Evolutionary conservation across 2,329 filamentous ascomycete genomes (phyloP).

Genomic region (Aureobasidium subglaciale): DNA sequence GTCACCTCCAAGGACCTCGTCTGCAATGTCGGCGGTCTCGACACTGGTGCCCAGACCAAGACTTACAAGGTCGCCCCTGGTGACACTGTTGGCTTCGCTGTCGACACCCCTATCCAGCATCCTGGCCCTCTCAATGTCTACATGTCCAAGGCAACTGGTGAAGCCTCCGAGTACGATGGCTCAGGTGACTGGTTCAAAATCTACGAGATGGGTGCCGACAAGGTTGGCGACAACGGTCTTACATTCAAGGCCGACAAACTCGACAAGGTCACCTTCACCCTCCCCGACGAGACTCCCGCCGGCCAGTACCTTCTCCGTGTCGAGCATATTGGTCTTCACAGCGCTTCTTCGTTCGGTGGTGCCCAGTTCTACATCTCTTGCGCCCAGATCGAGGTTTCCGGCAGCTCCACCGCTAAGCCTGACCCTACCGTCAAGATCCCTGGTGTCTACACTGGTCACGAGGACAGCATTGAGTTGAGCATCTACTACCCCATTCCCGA

Average conservation of each 20-base stretch:
- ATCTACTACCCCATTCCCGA: constrained; percentile 23
- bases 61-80: constrained; percentile 13
- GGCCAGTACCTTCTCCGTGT: constrained; percentile 51
- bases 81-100: constrained; percentile 19
- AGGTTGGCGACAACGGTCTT: constrained; percentile 44
- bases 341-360: constrained; percentile 40
- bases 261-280: constrained; percentile 27
- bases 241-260: constrained; percentile 35
- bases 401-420: constrained; percentile 9
- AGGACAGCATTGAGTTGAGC: constrained; percentile 19
- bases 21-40: constrained; percentile 30
- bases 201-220: constrained; percentile 17
- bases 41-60: constrained; percentile 24
- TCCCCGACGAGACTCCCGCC: constrained; percentile 46
- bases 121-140: constrained; percentile 22
- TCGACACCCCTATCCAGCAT: constrained; percentile 21
- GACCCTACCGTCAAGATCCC: constrained; percentile 16
- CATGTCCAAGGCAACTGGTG: constrained; percentile 34
- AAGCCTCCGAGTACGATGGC: constrained; percentile 39
- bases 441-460: constrained; percentile 18
- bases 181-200: constrained; percentile 47
- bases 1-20: constrained; percentile 29
- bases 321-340: constrained; percentile 49
- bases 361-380: constrained; percentile 36
- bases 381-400: constrained; percentile 21